Evolutionary conservation across 2,329 filamentous ascomycete genomes (phyloP), one percentile per base, ranked within the genome.

Genomic region (Pseudogymnoascus pannorum): DNA sequence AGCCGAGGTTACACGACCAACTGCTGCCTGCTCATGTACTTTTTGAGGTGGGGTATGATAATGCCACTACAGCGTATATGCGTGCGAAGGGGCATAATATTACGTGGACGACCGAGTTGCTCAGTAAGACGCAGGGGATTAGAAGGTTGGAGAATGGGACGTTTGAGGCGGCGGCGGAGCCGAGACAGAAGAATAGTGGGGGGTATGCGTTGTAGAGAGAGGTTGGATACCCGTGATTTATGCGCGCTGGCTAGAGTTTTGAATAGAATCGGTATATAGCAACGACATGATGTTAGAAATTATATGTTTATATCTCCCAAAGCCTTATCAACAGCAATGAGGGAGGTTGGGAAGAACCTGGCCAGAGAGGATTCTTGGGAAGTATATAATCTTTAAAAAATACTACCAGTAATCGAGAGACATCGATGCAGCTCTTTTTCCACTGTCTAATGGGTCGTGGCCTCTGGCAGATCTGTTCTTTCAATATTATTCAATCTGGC

Each of bases 1-100:
- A 81, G 68, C 88, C 88, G 0, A 78, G 92, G 7, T 75, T 95
- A 20, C 92, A 96, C 70, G 90, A 96, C 70, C 92, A 96, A 75
- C 77, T 96, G 8, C 78, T 91, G 60, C 92, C 91, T 0, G 87
- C 91, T 67, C 74, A 75, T 57, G 81, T 86, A 1, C 76, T 76
- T 0, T 86, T 94, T 60, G 91, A 96, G 74, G 84, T 83, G 31
- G 73, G 73, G 0, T 95, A 88, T 66, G 80, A 89, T 66, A 87
- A 87, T 64, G 70, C 67, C 1, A 88, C 86, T 0, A 83, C 85
- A 4, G 81, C 78, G 1, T 87, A 81, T 64, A 80, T 96, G 81
- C 73, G 75, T 59, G 74, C 74, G 1, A 77, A 81, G 58, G 89
- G 89, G 0, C 90, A 94, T 70, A 87, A 90, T 68, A 81, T 94